Conservation (phyloP, 2,329 filamentous ascomycete species). For the Mycogone perniciosa region DNA sequence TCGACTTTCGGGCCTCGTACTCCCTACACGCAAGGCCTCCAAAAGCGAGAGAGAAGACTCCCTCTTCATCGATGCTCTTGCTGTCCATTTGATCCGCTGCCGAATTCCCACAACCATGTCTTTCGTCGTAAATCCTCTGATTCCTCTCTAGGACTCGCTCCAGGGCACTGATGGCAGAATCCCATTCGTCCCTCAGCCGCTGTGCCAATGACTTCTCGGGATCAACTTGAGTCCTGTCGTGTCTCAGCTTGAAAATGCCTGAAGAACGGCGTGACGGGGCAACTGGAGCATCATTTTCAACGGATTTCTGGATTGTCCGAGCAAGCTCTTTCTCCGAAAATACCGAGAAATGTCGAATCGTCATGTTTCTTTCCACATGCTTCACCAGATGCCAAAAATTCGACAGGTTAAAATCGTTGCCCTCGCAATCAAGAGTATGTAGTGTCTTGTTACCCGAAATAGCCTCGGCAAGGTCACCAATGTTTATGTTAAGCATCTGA, state of each 20-base stretch:
- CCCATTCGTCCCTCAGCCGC: constrained; percentile 35
- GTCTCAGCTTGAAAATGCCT: constrained; percentile 28
- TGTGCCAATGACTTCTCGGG: constrained; percentile 30
- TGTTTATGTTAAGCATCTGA: constrained; percentile 49
- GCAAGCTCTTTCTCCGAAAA: constrained; percentile 33
- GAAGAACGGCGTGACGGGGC: constrained; percentile 27
- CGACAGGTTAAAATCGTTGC: constrained; percentile 49
- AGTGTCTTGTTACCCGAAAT: constrained; percentile 44
- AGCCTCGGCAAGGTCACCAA: constrained; percentile 45
- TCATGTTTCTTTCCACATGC: constrained; percentile 36
- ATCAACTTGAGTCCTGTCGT: constrained; percentile 24
- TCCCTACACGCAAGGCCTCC: constrained; percentile 32
- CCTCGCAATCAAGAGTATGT: constrained; percentile 47
- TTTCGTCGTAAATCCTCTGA: constrained; percentile 22
- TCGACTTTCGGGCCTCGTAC: constrained; percentile 22
- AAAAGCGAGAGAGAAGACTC: constrained; percentile 27
- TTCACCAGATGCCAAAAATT: constrained; percentile 42
- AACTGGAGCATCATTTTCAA: constrained; percentile 24
- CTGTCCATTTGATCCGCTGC: constrained; percentile 14
- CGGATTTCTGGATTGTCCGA: constrained; percentile 28
- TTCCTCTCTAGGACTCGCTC: constrained; percentile 32
- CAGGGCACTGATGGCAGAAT: constrained; percentile 27
- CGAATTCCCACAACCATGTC: background rate
- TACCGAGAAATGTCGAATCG: constrained; percentile 39
- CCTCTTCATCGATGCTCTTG: constrained; percentile 10